Conservation (phyloP, 768 basidiomycete species). For the Leccinum incarnatum region DNA sequence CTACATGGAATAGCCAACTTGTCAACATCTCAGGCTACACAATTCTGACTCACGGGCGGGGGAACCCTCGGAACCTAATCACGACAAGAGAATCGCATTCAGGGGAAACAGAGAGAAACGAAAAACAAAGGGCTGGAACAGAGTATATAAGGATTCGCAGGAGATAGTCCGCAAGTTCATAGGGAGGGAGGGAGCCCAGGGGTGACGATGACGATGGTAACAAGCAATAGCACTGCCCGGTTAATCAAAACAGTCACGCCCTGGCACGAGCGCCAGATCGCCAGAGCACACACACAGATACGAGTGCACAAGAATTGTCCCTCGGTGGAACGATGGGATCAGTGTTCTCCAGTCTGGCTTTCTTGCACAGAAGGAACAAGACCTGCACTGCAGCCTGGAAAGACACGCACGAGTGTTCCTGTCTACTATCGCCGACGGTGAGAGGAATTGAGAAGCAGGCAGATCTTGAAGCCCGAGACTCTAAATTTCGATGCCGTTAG, state of each 20-base stretch:
- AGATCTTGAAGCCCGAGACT: constrained; percentile 19
- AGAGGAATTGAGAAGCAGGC: constrained; percentile 17
- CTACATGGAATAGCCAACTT: neutral
- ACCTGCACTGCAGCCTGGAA: constrained; percentile 13
- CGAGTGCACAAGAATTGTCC: constrained; percentile 25
- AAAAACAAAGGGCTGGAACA: constrained; percentile 4
- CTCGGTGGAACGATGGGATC: constrained; percentile 18
- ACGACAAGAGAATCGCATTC: constrained; percentile 10
- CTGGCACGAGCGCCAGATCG: constrained; percentile 17
- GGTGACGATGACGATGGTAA: constrained; percentile 10
- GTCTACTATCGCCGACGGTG: constrained; percentile 18
- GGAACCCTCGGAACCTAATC: constrained; percentile 1
- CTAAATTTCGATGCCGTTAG: constrained; percentile 11
- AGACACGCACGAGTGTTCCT: constrained; percentile 4
- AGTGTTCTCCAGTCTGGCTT: constrained; percentile 13
- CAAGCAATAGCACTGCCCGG: constrained; percentile 13
- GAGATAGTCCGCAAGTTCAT: constrained; percentile 28
- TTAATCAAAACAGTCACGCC: constrained; percentile 21
- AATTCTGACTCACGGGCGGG: constrained; percentile 14
- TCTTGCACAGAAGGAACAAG: constrained; percentile 17
- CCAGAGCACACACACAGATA: constrained; percentile 16
- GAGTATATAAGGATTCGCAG: constrained; percentile 26
- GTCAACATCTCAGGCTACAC: constrained; percentile 4
- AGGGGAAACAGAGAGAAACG: neutral
- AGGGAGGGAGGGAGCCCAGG: constrained; percentile 4